Conservation (phyloP, 768 basidiomycete genomes). For the Stropharia rugosoannulata region DNA sequence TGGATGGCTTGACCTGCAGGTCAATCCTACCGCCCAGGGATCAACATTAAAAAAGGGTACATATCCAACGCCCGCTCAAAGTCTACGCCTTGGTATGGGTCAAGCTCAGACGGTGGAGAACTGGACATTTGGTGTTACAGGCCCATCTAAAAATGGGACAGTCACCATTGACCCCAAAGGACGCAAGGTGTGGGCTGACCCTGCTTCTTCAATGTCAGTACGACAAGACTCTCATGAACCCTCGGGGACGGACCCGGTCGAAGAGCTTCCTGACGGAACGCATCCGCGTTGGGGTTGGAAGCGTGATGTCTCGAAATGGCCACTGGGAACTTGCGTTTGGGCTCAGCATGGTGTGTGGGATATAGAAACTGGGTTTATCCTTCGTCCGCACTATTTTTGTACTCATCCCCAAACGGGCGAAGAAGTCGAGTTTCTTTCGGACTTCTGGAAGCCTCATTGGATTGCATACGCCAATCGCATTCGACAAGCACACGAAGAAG, state of each 20-base stretch:
- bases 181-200: conserved; percentile 69
- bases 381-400: conserved; percentile 77
- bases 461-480: conserved; percentile 54
- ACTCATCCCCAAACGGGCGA: conserved; percentile 35
- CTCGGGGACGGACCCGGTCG: neutral
- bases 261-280: conserved; percentile 58
- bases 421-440: conserved; percentile 65
- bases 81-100: conserved; percentile 87
- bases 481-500: conserved; percentile 68
- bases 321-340: conserved; percentile 81
- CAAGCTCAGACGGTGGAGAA: conserved; percentile 76
- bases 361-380: conserved; percentile 58
- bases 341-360: conserved; percentile 92
- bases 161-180: conserved; percentile 89
- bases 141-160: conserved; percentile 69
- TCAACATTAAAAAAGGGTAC: conserved; percentile 84
- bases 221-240: neutral
- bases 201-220: neutral
- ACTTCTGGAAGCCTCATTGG: conserved; percentile 82
- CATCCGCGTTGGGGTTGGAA: conserved; percentile 83
- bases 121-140: conserved; percentile 78
- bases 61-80: conserved; percentile 82
- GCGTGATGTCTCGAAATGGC: conserved; percentile 62
- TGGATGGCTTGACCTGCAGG: conserved; percentile 64
- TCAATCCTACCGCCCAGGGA: conserved; percentile 64